Evolutionary conservation across 2,329 filamentous ascomycete species (phyloP).

Genomic region (Aspergillus sp.): DNA sequence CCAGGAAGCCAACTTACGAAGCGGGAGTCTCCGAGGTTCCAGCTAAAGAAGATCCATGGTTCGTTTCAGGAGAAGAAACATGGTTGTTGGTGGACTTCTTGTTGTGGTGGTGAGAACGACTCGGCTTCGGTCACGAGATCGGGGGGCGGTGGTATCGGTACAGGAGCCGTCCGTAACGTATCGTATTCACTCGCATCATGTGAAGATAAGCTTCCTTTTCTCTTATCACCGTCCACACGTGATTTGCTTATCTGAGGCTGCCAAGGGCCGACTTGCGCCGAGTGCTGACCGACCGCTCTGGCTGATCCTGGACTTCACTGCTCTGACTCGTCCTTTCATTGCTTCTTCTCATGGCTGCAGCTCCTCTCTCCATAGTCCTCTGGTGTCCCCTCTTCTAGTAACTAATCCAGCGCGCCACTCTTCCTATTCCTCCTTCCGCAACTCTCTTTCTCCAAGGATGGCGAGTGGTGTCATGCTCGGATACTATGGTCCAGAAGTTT

Average conservation of each 20-base stretch:
- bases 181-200: background rate
- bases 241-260: background rate
- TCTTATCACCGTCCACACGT: background rate
- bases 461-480: slow-evolving; percentile 19
- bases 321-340: background rate
- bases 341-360: slow-evolving; percentile 3
- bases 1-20: background rate
- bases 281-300: too few species aligned
- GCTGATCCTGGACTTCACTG: background rate
- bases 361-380: background rate
- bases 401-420: background rate
- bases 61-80: background rate
- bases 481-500: slow-evolving; percentile 15
- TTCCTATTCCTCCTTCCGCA: background rate
- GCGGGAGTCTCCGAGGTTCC: background rate
- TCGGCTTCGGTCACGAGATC: slow-evolving; percentile 3
- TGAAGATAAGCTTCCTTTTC: too few species aligned
- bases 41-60: slow-evolving; percentile 7
- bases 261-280: too few species aligned
- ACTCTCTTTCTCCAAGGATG: slow-evolving; percentile 15
- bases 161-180: background rate
- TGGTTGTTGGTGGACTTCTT: slow-evolving; percentile 8
- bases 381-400: background rate
- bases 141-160: background rate
- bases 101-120: slow-evolving; percentile 5